Conservation (phyloP, 768 basidiomycete genomes). For the Suillus sp. region DNA sequence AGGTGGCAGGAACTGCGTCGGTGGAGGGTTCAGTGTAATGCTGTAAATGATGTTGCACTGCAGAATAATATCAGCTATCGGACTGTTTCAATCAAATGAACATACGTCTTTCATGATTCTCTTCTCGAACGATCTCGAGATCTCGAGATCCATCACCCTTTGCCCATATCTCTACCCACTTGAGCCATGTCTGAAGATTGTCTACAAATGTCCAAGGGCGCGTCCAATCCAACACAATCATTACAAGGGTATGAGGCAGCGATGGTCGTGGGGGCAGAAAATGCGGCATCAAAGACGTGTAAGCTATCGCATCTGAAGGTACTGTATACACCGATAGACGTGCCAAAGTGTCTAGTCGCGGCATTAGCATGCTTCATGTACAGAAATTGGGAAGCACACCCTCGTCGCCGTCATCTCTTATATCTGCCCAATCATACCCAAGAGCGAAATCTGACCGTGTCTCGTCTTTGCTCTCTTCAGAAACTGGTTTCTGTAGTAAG, state of each 20-base stretch:
- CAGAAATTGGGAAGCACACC: constrained; percentile 48
- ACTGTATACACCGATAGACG: constrained; percentile 91
- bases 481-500: constrained; percentile 64
- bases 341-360: constrained; percentile 73
- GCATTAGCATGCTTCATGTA: constrained; percentile 8
- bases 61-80: constrained; percentile 13
- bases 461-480: constrained; percentile 59
- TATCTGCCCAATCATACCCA: constrained; percentile 91
- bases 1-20: constrained; percentile 62
- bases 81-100: constrained; percentile 16
- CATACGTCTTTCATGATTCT: constrained; percentile 82
- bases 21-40: constrained; percentile 84
- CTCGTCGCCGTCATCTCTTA: constrained; percentile 92
- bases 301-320: constrained; percentile 73
- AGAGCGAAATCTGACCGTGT: constrained; percentile 76
- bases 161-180: constrained; percentile 83
- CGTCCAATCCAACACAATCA: constrained; percentile 95
- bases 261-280: constrained; percentile 73
- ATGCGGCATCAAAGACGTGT: constrained; percentile 72
- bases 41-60: constrained; percentile 88
- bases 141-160: constrained; percentile 69
- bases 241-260: constrained; percentile 70
- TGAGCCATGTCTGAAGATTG: constrained; percentile 82
- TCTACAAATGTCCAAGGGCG: constrained; percentile 89
- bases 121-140: constrained; percentile 73